phyloP scores from a whole-genome alignment of 2,329 filamentous ascomycete species.

The Fusarium tjaetaba region DNA sequence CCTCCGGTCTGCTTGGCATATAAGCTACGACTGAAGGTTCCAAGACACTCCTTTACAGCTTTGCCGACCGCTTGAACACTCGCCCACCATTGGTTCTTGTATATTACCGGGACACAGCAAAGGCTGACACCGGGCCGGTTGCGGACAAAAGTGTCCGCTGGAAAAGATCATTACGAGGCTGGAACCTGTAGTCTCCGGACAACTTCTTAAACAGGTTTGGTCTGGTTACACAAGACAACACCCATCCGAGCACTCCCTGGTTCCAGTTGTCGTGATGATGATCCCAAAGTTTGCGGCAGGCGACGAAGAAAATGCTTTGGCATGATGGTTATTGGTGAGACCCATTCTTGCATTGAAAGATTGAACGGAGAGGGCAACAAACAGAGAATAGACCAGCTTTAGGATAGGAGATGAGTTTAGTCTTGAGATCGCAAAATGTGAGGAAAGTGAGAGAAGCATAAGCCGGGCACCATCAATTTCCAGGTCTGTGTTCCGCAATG shows the following conservation, averaged over 20 bases:
- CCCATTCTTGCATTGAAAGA: fast-evolving
- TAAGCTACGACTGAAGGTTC: background rate
- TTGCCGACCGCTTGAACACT: too few relatives aligned
- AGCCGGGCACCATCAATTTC: fast-evolving
- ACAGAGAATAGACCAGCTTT: background rate
- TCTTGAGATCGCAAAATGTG: fast-evolving
- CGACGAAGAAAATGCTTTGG: fast-evolving
- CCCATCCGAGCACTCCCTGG: background rate
- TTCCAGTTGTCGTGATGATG: fast-evolving
- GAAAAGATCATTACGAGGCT: background rate
- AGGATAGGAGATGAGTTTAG: fast-evolving
- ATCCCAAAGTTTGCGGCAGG: fast-evolving
- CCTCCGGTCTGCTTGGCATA: background rate
- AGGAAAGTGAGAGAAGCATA: fast-evolving
- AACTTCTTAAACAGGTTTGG: background rate
- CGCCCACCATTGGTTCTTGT: fast-evolving
- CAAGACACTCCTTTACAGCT: background rate
- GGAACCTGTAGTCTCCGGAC: background rate
- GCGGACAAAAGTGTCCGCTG: background rate
- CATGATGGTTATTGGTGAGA: fast-evolving
- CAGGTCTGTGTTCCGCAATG: too few relatives aligned
- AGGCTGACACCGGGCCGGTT: background rate
- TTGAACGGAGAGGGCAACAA: background rate
- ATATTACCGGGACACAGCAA: background rate
- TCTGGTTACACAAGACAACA: background rate